Evolutionary conservation across 1,284 basidiomycete genomes (phyloP).

Genomic region (Coniferiporia weirii): DNA sequence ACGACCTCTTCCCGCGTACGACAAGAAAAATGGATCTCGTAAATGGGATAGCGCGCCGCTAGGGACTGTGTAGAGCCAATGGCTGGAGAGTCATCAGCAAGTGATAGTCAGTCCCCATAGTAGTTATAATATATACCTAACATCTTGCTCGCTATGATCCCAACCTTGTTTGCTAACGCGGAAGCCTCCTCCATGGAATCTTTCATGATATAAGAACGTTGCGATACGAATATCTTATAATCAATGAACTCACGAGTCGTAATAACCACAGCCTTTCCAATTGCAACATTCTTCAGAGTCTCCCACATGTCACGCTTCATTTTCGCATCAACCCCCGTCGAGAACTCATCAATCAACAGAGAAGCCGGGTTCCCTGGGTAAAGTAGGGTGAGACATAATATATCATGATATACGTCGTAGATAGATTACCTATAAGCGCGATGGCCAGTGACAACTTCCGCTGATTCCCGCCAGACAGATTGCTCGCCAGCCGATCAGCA

Average conservation of each 20-base stretch:
- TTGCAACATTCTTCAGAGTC: constrained; percentile 58
- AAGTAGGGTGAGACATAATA: neutral
- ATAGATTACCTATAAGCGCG: constrained; percentile 59
- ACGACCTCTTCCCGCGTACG: constrained; percentile 54
- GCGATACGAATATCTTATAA: neutral
- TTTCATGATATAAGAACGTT: constrained; percentile 30
- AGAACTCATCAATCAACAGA: constrained; percentile 79
- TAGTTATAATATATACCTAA: constrained; percentile 42
- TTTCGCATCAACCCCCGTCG: constrained; percentile 77
- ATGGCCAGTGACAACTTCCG: constrained; percentile 76
- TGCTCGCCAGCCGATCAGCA: constrained; percentile 65
- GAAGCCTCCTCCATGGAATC: constrained; percentile 85
- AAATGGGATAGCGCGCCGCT: constrained; percentile 60
- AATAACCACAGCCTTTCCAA: constrained; percentile 62
- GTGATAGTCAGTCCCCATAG: neutral
- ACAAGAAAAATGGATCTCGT: constrained; percentile 75
- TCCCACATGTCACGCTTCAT: constrained; percentile 82
- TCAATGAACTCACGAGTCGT: constrained; percentile 52
- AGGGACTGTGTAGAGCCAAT: constrained; percentile 65
- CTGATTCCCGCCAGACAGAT: constrained; percentile 76
- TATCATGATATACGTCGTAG: neutral
- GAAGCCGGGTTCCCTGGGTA: constrained; percentile 65
- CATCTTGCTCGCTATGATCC: constrained; percentile 64
- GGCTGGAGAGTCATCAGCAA: constrained; percentile 31
- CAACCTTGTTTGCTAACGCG: constrained; percentile 67